Evolutionary conservation across 2,329 filamentous ascomycete species (phyloP).

Genomic region (Trichoderma breve): DNA sequence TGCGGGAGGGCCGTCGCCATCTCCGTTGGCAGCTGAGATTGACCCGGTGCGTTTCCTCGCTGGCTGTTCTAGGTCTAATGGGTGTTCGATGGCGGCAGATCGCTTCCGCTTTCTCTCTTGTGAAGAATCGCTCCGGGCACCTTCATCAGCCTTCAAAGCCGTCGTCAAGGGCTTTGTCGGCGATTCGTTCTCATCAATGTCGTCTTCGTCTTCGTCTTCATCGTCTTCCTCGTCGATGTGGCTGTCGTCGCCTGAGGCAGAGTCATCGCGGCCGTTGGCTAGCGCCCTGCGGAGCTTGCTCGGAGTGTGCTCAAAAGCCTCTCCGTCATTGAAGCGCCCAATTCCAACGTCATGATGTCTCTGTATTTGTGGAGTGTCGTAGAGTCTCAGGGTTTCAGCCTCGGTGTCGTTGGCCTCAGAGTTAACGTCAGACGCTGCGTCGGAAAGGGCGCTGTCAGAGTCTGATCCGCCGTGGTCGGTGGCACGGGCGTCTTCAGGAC

Average conservation of each 20-base stretch:
- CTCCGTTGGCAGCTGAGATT: slow-evolving; percentile 41
- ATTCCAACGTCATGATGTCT: slow-evolving; percentile 62
- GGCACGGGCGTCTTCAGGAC: slow-evolving; percentile 28
- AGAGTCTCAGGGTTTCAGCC: slow-evolving; percentile 90
- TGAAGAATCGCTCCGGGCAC: slow-evolving; percentile 34
- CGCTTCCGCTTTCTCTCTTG: slow-evolving; percentile 51
- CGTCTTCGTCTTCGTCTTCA: slow-evolving; percentile 35
- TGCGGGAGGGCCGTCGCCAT: slow-evolving; percentile 33
- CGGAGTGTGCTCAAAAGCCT: slow-evolving; percentile 64
- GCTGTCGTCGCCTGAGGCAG: slow-evolving; percentile 40
- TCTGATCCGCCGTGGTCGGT: slow-evolving; percentile 38
- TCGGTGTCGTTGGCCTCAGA: slow-evolving; percentile 65
- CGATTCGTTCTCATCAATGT: slow-evolving; percentile 37
- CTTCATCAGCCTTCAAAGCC: slow-evolving; percentile 32
- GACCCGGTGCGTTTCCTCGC: slow-evolving; percentile 55
- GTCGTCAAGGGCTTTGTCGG: slow-evolving; percentile 32
- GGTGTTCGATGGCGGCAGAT: slow-evolving; percentile 41
- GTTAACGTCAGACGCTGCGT: slow-evolving; percentile 44
- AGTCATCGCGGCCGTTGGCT: slow-evolving; percentile 40
- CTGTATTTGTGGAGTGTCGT: slow-evolving; percentile 74
- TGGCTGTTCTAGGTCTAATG: slow-evolving; percentile 47
- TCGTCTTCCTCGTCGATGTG: slow-evolving; percentile 39
- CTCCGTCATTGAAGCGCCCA: slow-evolving; percentile 52
- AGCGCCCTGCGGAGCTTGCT: slow-evolving; percentile 67
- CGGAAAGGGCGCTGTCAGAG: slow-evolving; percentile 56